Conservation (phyloP, 179 eudicot genomes). For the Beta macrorhiza region DNA sequence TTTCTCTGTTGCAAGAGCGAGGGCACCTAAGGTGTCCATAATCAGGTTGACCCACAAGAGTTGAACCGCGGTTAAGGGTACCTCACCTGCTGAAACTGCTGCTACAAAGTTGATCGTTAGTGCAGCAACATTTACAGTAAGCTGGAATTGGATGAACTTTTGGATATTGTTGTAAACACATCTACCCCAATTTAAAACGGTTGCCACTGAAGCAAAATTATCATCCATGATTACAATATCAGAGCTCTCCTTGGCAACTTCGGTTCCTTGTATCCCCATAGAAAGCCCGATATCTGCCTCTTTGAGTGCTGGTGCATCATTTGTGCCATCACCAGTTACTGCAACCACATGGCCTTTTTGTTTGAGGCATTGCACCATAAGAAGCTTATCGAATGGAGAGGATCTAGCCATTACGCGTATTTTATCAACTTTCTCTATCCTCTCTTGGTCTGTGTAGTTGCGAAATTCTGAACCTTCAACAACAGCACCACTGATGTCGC, state of each 20-base stretch:
- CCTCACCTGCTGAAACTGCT: constrained; percentile 64
- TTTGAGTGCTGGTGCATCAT: constrained; percentile 75
- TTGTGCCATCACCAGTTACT: constrained; percentile 72
- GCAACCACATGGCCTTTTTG: constrained; percentile 45
- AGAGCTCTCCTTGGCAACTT: constrained; percentile 63
- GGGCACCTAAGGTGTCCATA: constrained; percentile 56
- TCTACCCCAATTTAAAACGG: constrained; percentile 59
- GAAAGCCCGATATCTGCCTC: constrained; percentile 78
- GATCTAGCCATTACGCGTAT: constrained; percentile 59
- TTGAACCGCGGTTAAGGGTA: constrained; percentile 56
- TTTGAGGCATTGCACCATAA: constrained; percentile 6
- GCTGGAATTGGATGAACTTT: constrained; percentile 69
- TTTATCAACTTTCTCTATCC: constrained; percentile 44
- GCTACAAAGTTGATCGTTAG: constrained; percentile 59
- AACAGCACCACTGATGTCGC: constrained; percentile 27
- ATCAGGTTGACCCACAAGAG: constrained; percentile 54
- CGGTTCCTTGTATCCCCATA: constrained; percentile 75
- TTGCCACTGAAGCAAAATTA: constrained; percentile 47
- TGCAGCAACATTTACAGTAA: constrained; percentile 67
- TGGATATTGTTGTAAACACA: constrained; percentile 70
- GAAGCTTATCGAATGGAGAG: constrained; percentile 51
- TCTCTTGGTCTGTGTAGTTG: constrained; percentile 40
- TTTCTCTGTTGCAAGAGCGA: constrained; percentile 51
- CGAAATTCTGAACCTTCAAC: constrained; percentile 50
- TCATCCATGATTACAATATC: constrained; percentile 60